phyloP scores from a whole-genome alignment of 2,329 filamentous ascomycete species.

The Shiraia sp. region DNA sequence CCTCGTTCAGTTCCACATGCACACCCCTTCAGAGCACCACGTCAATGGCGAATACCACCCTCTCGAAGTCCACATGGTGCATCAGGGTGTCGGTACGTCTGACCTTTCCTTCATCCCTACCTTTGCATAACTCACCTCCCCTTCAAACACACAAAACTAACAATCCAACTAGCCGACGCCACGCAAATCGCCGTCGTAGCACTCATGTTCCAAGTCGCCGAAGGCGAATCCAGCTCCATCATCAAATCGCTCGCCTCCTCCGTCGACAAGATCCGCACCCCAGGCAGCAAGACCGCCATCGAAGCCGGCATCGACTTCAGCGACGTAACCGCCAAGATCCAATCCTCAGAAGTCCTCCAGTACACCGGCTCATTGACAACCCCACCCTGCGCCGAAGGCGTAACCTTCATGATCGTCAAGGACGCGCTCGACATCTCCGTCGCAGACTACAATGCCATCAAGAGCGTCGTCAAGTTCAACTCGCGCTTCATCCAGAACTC shows the following conservation, averaged over 20 bases:
- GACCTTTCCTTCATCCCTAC: constrained; percentile 2
- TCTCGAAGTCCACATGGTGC: constrained; percentile 63
- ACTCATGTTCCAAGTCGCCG: constrained; percentile 49
- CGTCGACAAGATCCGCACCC: constrained; percentile 44
- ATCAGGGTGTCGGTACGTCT: constrained; percentile 50
- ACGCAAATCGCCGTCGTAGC: constrained; percentile 47
- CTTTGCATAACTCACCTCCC: constrained; percentile 1
- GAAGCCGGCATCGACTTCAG: constrained; percentile 49
- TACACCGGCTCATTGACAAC: constrained; percentile 66
- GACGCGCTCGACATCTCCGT: constrained; percentile 54
- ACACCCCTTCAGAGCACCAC: constrained; percentile 63
- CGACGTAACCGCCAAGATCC: constrained; percentile 44
- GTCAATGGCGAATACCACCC: constrained; percentile 53
- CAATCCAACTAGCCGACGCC: constrained; percentile 27
- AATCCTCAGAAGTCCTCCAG: constrained; percentile 48
- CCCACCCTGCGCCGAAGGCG: constrained; percentile 63
- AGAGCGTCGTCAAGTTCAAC: constrained; percentile 60
- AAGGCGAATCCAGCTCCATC: constrained; percentile 35
- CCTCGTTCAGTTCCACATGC: constrained; percentile 63
- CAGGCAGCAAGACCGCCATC: constrained; percentile 45
- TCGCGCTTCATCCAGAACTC: constrained; percentile 58
- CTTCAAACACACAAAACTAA: not conserved
- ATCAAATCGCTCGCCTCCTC: constrained; percentile 36
- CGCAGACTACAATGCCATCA: constrained; percentile 56
- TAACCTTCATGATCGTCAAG: constrained; percentile 58